phyloP scores from a whole-genome alignment of 495 filamentous ascomycete genomes.

The Lepraria neglecta region DNA sequence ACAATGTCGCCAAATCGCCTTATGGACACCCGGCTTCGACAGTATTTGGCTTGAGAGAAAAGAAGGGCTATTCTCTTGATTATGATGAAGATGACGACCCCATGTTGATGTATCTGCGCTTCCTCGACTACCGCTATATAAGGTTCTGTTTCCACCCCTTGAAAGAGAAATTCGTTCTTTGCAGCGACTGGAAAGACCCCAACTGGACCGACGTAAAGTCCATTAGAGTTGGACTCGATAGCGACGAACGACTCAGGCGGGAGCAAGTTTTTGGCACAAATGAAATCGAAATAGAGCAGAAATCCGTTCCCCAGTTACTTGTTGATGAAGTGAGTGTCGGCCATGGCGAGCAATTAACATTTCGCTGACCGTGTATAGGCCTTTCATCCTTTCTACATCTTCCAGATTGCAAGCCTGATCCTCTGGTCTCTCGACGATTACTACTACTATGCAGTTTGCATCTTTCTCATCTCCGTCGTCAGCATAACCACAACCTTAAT shows the following conservation, averaged over 20 bases:
- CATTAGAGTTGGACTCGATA: constrained; percentile 78
- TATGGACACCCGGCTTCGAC: constrained; percentile 83
- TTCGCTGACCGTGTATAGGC: constrained; percentile 44
- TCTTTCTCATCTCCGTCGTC: constrained; percentile 87
- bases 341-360: not conserved
- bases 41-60: constrained; percentile 65
- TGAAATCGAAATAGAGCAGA: constrained; percentile 83
- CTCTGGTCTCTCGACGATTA: constrained; percentile 96
- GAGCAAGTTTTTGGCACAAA: constrained; percentile 85
- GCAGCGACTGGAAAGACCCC: constrained; percentile 89
- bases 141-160: constrained; percentile 85
- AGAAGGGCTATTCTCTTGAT: constrained; percentile 41
- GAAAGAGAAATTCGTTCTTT: constrained; percentile 78
- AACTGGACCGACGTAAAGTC: constrained; percentile 70
- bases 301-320: constrained; percentile 72
- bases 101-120: constrained; percentile 60
- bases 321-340: constrained; percentile 70
- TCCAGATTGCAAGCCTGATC: constrained; percentile 89
- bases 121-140: constrained; percentile 87
- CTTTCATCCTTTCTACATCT: constrained; percentile 97
- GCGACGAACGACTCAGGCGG: constrained; percentile 77
- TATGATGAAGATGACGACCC: constrained; percentile 86
- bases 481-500: constrained; percentile 85
- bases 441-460: constrained; percentile 95
- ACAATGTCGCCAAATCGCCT: constrained; percentile 54